Base-by-base conservation (phyloP, 208 protist genomes). In the Trypanosoma mega region DNA sequence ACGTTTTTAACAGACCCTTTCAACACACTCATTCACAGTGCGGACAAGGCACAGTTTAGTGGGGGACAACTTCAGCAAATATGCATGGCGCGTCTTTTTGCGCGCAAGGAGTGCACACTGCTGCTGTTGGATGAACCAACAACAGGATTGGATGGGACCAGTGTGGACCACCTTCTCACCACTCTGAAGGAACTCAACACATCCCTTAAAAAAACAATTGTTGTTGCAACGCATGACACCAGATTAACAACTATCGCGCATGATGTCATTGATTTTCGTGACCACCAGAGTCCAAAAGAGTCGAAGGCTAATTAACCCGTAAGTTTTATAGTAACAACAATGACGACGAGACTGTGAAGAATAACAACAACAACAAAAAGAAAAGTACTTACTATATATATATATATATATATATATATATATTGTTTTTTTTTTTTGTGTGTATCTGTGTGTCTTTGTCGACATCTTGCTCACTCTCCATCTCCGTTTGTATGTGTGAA, bases 21-120 rank as follows among this genome's bases (percentile, higher is more conserved):
- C 48, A 33, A 43, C 21, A 74, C 75, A 16, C 18, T 49, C 30
- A 89, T 93, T 59, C 69, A 90, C 23, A 90, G 82, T 46, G 74
- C 75, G 39, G 80, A 90, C 41, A 76, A 88, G 31, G 76, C 86
- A 21, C 79, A 72, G 39, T 90, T 90, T 47, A 93, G 82, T 57
- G 86, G 86, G 7, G 86, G 86, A 9, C 86, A 93, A 57, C 79
- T 90, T 37, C 86, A 93, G 51, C 80, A 82, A 33, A 82, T 90
- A 33, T 85, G 78, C n/a, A 64, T 93, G 27, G 80, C 86, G 0
- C 78, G 86, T 9, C 51, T 90, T 2, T 89, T 90, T 68, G 79
- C 68, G 11, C 47, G 55, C 26, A 29, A 33, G 21, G 33, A 33
- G 2, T 85, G 80, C 52, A 72, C 76, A 30, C 67, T 93, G 11